Conservation (phyloP, 257 asterid genomes). For the Solanum pimpinellifolium region DNA sequence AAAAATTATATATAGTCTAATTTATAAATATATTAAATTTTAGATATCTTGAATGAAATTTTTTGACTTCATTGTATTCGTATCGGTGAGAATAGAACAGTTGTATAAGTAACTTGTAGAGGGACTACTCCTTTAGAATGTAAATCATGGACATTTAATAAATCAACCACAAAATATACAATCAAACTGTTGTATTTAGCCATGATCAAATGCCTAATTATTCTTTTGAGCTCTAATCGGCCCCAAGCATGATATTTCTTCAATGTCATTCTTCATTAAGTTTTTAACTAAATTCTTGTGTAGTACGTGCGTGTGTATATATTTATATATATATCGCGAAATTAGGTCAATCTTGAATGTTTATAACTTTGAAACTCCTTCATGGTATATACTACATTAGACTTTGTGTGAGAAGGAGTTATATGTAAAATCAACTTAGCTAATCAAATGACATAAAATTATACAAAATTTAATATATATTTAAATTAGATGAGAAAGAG, state of each 20-base stretch:
- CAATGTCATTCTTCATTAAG: background rate
- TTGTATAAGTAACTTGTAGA: background rate
- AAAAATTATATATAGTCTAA: too few species aligned
- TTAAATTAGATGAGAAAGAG: background rate
- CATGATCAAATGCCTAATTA: background rate
- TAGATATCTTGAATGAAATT: fast-evolving
- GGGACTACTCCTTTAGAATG: background rate
- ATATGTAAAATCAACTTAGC: background rate
- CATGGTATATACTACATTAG: background rate
- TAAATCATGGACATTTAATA: background rate
- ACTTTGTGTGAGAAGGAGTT: background rate
- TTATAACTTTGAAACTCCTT: background rate
- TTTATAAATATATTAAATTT: too few species aligned
- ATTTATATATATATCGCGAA: too few species aligned
- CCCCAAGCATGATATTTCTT: background rate
- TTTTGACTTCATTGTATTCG: too few species aligned
- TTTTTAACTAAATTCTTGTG: background rate
- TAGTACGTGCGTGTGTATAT: too few species aligned
- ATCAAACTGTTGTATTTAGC: background rate
- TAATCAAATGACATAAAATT: background rate
- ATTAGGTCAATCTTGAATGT: background rate
- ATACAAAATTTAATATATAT: background rate
- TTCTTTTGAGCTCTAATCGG: background rate
- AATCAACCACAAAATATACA: background rate
- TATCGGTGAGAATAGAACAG: background rate